Evolutionary conservation across 2,329 filamentous ascomycete species (phyloP).

Genomic region (Fusarium napiforme): DNA sequence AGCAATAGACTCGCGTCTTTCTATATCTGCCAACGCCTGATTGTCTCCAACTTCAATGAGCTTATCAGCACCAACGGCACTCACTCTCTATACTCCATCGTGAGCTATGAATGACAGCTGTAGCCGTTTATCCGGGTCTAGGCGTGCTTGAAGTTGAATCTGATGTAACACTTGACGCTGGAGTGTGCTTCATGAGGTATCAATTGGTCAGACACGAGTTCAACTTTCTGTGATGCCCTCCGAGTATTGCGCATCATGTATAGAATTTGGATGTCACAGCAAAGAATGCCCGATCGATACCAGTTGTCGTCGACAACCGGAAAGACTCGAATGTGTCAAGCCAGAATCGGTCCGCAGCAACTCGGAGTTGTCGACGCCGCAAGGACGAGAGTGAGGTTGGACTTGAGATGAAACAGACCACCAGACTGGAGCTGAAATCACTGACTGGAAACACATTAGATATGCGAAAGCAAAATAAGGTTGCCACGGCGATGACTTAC

Average conservation of each 20-base stretch:
- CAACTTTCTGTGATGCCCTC: neutral
- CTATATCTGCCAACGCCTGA: conserved; percentile 22
- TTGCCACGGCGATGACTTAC: neutral
- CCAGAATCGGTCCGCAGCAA: conserved; percentile 43
- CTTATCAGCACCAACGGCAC: conserved; percentile 59
- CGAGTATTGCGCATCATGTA: neutral
- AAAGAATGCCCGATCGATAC: conserved; percentile 71
- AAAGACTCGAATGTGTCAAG: conserved; percentile 60
- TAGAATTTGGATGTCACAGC: conserved; percentile 50
- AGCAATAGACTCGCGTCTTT: conserved; percentile 45
- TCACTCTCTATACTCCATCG: conserved; percentile 60
- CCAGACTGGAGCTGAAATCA: conserved; percentile 55
- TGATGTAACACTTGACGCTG: conserved; percentile 54
- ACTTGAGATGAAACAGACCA: conserved; percentile 33
- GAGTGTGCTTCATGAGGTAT: conserved; percentile 57
- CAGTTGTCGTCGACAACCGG: conserved; percentile 70
- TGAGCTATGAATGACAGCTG: conserved; percentile 59
- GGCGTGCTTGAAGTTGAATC: conserved; percentile 53
- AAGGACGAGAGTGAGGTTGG: conserved; percentile 15
- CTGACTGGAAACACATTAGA: neutral
- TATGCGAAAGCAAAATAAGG: neutral
- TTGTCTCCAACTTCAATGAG: conserved; percentile 53
- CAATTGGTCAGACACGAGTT: conserved; percentile 41
- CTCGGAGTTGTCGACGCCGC: conserved; percentile 47
- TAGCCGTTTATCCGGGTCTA: conserved; percentile 62